Evolutionary conservation across 192 early-diverging fungal genomes (phyloP), one percentile per base, ranked within the genome.

Genomic region (Gamsiella multidivaricata): DNA sequence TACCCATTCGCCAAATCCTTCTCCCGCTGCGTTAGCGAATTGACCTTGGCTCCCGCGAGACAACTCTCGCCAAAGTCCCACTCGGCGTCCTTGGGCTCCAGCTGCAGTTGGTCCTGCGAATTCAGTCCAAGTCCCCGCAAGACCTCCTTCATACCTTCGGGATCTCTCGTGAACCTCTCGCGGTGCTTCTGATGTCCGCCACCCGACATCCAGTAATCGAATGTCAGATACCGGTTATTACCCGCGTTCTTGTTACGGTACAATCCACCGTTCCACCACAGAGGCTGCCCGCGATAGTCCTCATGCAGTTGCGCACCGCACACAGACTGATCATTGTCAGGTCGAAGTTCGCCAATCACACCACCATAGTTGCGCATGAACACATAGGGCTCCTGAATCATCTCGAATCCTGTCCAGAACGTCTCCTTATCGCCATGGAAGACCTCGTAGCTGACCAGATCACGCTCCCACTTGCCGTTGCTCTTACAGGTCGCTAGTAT

Each of bases 351-450:
- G 25, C 88, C 89, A 37, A 89, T 81, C 18, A 83, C 84, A 7
- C 80, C 88, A 18, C 83, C 85, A 61, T 82, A 78, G 8, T 80
- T 81, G 31, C 72, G 70, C 31, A 81, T 71, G 42, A 85, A 88
- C 29, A 65, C 71, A 60, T 86, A 87, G 15, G 87, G 88, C 34
- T 84, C 81, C 17, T 87, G 80, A 26, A 84, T 37, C 80, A 88
- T 79, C 68, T 91, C 91, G 39, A 71, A 85, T 11, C 87, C 89
- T 22, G 88, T 73, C 91, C 91, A 92, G 49, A 88, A 92, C 7
- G 90, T 83, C 65, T 92, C 91, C 65, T 92, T 92, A 75, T 92
- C 91, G 25, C 89, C 89, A 41, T 85, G 81, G 3, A 84, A 70
- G 23, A 70, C 47, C 10, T 67, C 69, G 31, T 88, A 88, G 34